A percentile compares a stretch with the other conserved stretches of the same genome.
These are phyloP conservation scores for Leucocoprinus leucothites DNA, from an alignment of 768 basidiomycete species.

Conservation along the genomic window DNA sequence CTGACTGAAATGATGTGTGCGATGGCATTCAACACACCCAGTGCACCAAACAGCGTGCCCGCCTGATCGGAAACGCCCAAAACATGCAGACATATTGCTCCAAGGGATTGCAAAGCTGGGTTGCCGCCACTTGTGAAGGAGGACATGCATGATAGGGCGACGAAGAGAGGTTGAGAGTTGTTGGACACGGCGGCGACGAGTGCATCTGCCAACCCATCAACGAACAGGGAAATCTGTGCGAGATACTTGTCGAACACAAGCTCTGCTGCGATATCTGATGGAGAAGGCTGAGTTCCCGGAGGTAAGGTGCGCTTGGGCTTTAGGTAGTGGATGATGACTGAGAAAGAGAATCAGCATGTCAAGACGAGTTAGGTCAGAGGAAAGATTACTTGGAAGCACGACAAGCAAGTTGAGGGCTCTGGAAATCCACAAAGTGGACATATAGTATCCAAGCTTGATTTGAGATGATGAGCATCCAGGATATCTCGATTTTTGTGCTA, in stretches of 20 bases:
- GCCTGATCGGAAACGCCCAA: slow-evolving; percentile 41
- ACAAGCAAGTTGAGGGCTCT: slow-evolving; percentile 67
- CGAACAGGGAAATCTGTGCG: slow-evolving; percentile 57
- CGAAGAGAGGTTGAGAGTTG: slow-evolving; percentile 51
- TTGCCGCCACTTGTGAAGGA: slow-evolving; percentile 67
- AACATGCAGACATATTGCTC: slow-evolving; percentile 63
- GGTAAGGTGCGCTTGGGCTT: slow-evolving; percentile 44
- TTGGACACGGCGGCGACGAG: slow-evolving; percentile 53
- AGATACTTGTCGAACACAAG: slow-evolving; percentile 69
- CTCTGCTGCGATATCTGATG: slow-evolving; percentile 52
- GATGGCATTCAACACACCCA: slow-evolving; percentile 64
- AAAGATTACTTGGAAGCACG: slow-evolving; percentile 60
- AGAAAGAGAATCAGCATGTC: background rate
- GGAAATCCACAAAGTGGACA: slow-evolving; percentile 62
- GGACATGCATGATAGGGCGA: slow-evolving; percentile 57
- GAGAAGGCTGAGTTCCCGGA: slow-evolving; percentile 25
- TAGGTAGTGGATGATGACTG: slow-evolving; percentile 61
- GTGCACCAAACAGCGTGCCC: slow-evolving; percentile 69
- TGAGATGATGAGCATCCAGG: slow-evolving; percentile 4
- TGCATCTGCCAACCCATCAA: slow-evolving; percentile 64
- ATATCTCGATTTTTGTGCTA: background rate
- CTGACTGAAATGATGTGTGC: slow-evolving; percentile 60
- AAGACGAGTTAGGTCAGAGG: background rate
- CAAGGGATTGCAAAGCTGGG: slow-evolving; percentile 69
- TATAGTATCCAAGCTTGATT: slow-evolving; percentile 65